Conservation (phyloP, 768 basidiomycete genomes). For the Leccinum uliginosum region DNA sequence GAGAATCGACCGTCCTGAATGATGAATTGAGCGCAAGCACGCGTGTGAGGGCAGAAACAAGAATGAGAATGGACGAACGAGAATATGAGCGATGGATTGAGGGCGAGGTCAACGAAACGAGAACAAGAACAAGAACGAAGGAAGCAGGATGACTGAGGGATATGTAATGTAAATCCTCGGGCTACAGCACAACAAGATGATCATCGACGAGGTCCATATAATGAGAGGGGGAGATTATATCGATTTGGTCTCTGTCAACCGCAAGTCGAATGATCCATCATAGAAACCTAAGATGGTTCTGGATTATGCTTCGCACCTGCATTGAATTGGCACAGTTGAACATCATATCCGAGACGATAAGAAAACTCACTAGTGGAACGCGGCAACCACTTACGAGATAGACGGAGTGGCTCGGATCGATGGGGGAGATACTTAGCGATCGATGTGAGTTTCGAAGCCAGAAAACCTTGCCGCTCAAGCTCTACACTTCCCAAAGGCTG, state of each 20-base stretch:
- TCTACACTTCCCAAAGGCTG: background rate
- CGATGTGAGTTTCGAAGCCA: background rate
- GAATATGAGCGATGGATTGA: background rate
- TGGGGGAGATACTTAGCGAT: rapidly evolving
- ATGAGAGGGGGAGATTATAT: background rate
- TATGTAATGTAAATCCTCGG: background rate
- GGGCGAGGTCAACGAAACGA: background rate
- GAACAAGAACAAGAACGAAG: background rate
- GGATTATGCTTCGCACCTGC: background rate
- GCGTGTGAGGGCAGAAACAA: background rate
- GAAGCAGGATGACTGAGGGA: background rate
- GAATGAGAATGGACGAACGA: background rate
- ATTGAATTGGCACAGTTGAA: background rate
- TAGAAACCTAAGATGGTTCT: background rate
- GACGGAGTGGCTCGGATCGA: background rate
- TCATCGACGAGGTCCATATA: background rate
- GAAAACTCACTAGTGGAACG: background rate
- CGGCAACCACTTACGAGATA: background rate
- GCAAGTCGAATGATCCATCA: background rate
- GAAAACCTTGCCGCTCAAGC: background rate
- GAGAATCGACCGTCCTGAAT: background rate
- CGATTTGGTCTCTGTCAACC: background rate
- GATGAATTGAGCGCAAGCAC: background rate
- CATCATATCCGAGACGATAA: background rate
- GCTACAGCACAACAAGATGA: background rate